phyloP scores from a whole-genome alignment of 2,329 filamentous ascomycete genomes.

The Atkinsonella hypoxylon region DNA sequence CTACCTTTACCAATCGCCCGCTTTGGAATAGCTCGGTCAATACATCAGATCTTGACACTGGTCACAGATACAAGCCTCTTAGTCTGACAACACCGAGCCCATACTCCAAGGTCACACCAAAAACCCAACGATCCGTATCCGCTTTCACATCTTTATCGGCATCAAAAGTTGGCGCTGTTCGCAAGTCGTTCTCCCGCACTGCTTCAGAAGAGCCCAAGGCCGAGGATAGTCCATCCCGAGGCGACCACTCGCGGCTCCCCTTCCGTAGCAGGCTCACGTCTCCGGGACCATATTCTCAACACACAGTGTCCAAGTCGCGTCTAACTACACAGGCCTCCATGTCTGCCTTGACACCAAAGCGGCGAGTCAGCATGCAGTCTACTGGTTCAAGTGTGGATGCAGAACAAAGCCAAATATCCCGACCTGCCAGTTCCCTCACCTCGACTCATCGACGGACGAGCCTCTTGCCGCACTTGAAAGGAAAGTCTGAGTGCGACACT shows the following conservation, averaged over 20 bases:
- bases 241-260: slow-evolving; percentile 32
- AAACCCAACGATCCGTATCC: slow-evolving; percentile 28
- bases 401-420: slow-evolving; percentile 21
- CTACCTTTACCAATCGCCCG: slow-evolving; percentile 45
- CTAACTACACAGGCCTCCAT: slow-evolving; percentile 32
- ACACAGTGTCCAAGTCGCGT: slow-evolving; percentile 31
- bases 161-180: slow-evolving; percentile 37
- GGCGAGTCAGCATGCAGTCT: slow-evolving; percentile 43
- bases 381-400: slow-evolving; percentile 21
- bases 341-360: slow-evolving; percentile 27
- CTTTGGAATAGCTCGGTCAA: slow-evolving; percentile 63
- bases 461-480: slow-evolving; percentile 37
- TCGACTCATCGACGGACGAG: slow-evolving; percentile 36
- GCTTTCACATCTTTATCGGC: slow-evolving; percentile 29
- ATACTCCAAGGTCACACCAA: slow-evolving; percentile 34
- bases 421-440: slow-evolving; percentile 47
- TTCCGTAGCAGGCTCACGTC: slow-evolving; percentile 42
- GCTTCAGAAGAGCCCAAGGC: slow-evolving; percentile 35
- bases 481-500: slow-evolving; percentile 20
- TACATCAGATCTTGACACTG: slow-evolving; percentile 48
- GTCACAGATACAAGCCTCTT: slow-evolving; percentile 55
- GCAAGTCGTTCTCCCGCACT: slow-evolving; percentile 34
- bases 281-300: slow-evolving; percentile 36
- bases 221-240: slow-evolving; percentile 33
- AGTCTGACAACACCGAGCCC: slow-evolving; percentile 48